Percentiles rank a stretch among this genome's conserved stretches.
Evolutionary conservation across 2,329 filamentous ascomycete species (phyloP).

Genomic region (Juglanconis oblonga): DNA sequence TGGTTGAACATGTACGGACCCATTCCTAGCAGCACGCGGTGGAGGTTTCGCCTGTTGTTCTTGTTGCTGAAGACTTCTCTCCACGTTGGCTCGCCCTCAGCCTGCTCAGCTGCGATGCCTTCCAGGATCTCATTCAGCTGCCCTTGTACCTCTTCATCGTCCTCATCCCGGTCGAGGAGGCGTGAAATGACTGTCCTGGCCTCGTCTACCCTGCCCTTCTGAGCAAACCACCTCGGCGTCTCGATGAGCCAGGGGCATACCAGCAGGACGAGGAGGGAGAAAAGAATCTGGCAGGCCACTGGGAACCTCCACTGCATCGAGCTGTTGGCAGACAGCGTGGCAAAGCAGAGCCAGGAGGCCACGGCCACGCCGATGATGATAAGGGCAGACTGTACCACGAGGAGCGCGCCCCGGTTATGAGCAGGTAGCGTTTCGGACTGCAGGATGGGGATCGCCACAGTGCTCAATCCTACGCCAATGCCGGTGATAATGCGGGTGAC

Average conservation of each 20-base stretch:
- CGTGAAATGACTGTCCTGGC: constrained; percentile 42
- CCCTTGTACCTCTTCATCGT: too few species aligned
- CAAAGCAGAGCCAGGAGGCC: too few species aligned
- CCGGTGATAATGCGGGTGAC: too few species aligned
- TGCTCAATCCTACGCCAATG: not conserved
- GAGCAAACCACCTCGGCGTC: constrained; percentile 44
- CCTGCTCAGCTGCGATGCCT: too few species aligned
- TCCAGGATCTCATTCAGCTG: too few species aligned
- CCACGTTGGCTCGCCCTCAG: not conserved
- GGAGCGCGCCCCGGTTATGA: constrained; percentile 56
- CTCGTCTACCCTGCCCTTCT: constrained; percentile 40
- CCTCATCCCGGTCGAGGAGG: constrained; percentile 20
- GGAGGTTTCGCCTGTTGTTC: constrained; percentile 21
- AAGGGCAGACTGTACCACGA: constrained; percentile 60
- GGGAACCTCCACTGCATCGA: constrained; percentile 59
- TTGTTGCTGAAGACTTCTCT: constrained; percentile 16
- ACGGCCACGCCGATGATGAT: constrained; percentile 39
- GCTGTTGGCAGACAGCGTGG: constrained; percentile 38
- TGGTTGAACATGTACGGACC: constrained; percentile 17
- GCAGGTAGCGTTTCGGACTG: constrained; percentile 37
- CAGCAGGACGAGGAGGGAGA: constrained; percentile 55
- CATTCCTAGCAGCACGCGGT: constrained; percentile 22
- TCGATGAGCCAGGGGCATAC: constrained; percentile 49
- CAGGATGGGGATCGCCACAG: too few species aligned
- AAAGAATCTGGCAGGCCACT: constrained; percentile 55